Percentiles rank a stretch among this genome's conserved stretches.
Evolutionary conservation across 192 early-diverging fungal genomes (phyloP).

Genomic region (Umbelopsis sp.): DNA sequence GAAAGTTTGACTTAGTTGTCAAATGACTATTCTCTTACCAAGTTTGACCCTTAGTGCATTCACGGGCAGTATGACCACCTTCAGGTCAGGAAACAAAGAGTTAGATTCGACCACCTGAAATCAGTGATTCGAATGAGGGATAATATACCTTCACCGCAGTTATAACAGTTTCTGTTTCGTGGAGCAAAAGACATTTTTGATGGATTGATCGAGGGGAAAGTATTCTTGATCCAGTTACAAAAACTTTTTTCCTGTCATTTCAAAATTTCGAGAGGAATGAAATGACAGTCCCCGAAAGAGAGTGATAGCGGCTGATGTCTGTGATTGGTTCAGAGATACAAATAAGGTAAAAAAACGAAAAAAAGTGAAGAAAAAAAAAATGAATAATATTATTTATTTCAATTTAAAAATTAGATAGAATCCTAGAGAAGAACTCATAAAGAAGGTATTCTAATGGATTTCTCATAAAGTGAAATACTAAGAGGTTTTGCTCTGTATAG

Average conservation of each 20-base stretch:
- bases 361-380: too few species aligned
- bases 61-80: slow-evolving; percentile 47
- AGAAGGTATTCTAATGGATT: neutral
- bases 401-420: too few species aligned
- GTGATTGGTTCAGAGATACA: neutral
- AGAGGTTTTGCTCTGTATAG: neutral
- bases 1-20: neutral
- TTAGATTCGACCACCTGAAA: neutral
- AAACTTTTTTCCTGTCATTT: neutral
- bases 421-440: too few species aligned
- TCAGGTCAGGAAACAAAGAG: neutral
- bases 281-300: neutral
- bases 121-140: neutral
- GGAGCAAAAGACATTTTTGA: neutral
- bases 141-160: neutral
- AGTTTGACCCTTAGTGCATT: slow-evolving; percentile 41
- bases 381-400: too few species aligned
- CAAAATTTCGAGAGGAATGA: neutral
- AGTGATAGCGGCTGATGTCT: neutral
- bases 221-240: neutral
- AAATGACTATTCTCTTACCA: slow-evolving; percentile 26
- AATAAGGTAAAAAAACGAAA: too few species aligned
- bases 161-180: neutral
- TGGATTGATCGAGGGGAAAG: neutral
- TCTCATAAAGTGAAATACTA: neutral